Evolutionary conservation across 169 alveolate genomes (phyloP), one percentile per base, ranked within the genome.

Genomic region (Babesia bovis): DNA sequence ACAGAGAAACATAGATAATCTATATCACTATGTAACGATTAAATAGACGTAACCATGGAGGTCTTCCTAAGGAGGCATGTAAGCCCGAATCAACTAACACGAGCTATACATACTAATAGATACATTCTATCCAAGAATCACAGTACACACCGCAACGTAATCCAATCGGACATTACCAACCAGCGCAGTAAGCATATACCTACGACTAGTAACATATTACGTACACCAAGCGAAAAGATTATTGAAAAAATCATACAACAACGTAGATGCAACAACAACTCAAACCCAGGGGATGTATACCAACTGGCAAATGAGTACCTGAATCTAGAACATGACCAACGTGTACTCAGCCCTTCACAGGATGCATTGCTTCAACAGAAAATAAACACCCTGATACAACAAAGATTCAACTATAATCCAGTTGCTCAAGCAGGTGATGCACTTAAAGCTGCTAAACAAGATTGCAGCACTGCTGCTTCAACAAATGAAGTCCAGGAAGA

Each of bases 341-440:
- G 72, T 1, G 61, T 49, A 38, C 9, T 42, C 3, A 25, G 25
- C 19, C 85, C 85, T 36, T 63, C 85, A 10, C 52, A 76, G 38
- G 61, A 44, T 26, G 23, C 73, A 0, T 5, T 42, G 38, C 4
- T 66, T 1, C 33, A 21, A 26, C 49, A 66, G 3, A 65, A 76
- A 66, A 67, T 76, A 32, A 21, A 13, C n/a, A 26, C 55, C 6
- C 45, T 76, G 3, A 51, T 76, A 36, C 72, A 76, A 41, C 28
- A 47, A 28, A 76, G 73, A 51, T 76, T 67, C 36, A 76, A 76
- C 50, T 66, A 66, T 41, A 68, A 76, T 28, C 78, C 71, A 32
- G 25, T 45, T 1, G 26, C 41, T 17, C 45, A 38, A 38, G 63
- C 13, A 12, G 63, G 63, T 9, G 26, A 41, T n/a, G 42, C 19